These are phyloP conservation scores for Aspergillus pseudoviridinutans DNA, from an alignment of 2,329 filamentous ascomycete genomes.

Conservation along the genomic window DNA sequence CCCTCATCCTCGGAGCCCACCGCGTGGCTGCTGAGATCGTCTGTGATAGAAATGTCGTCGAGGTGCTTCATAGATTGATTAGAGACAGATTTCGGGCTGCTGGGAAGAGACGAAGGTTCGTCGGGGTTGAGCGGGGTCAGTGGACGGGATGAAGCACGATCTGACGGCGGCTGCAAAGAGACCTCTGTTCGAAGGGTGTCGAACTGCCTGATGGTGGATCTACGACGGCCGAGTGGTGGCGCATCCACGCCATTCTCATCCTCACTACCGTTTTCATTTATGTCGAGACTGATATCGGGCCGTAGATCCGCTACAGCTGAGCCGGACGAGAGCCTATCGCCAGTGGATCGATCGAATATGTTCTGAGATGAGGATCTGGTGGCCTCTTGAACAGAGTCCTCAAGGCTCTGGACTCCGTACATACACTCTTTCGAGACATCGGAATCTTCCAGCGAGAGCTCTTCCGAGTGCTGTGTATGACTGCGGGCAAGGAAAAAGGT, in stretches of 20 bases:
- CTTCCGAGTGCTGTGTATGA: slow-evolving; percentile 42
- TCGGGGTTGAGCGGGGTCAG: slow-evolving; percentile 48
- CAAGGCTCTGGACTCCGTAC: slow-evolving; percentile 56
- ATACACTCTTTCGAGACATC: slow-evolving; percentile 41
- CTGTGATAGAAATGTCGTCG: slow-evolving; percentile 54
- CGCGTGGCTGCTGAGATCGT: slow-evolving; percentile 54
- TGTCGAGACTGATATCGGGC: slow-evolving; percentile 12
- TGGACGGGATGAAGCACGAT: slow-evolving; percentile 35
- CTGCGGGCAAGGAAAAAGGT: slow-evolving; percentile 59
- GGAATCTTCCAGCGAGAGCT: slow-evolving; percentile 23
- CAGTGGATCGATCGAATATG: slow-evolving; percentile 4
- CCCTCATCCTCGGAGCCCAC: slow-evolving; percentile 56
- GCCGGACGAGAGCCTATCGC: slow-evolving; percentile 4
- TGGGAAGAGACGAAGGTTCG: slow-evolving; percentile 49
- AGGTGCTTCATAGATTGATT: slow-evolving; percentile 56
- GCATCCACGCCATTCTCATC: slow-evolving; percentile 23
- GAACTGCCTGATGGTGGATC: slow-evolving; percentile 26
- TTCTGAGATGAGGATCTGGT: slow-evolving; percentile 9
- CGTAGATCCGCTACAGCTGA: neutral
- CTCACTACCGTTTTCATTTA: slow-evolving; percentile 17
- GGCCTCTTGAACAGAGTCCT: slow-evolving; percentile 48
- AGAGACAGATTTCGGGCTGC: slow-evolving; percentile 58
- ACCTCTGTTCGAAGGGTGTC: slow-evolving; percentile 16
- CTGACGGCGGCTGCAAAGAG: slow-evolving; percentile 16
- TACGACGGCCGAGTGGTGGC: slow-evolving; percentile 22